Evolutionary conservation across 352 stramenopile species (phyloP), one percentile per base, ranked within the genome.

Genomic region (Thalassiosira mediterranea): DNA sequence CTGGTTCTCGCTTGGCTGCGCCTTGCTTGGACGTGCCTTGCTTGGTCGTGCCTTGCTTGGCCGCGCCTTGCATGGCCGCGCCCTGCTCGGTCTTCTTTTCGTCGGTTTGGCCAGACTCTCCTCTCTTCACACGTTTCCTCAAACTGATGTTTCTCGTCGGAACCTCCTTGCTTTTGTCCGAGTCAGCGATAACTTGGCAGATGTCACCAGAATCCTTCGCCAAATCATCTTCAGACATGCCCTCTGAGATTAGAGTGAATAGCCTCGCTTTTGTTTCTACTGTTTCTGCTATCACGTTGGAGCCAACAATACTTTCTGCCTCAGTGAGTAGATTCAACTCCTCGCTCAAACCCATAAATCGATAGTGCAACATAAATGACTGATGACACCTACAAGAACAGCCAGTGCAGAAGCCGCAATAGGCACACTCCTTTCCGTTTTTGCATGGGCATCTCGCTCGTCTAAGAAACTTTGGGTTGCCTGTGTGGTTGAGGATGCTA

Each of bases 301-400:
- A 40, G 15, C 68, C 74, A 67, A 83, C 76, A 29, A 74, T 59
- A 17, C 52, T 59, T 71, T 78, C 46, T 42, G 71, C 75, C 38
- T 73, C 26, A 5, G 70, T 15, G 11, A 89, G 53, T 38, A 89
- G 25, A 3, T 64, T 37, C 32, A 79, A 7, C 40, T 82, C 69
- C 40, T 81, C 54, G 66, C 83, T 61, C 1, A 81, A 31, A 44
- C 26, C 38, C 56, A 84, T 88, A 15, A 91, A 83, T 17, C 85
- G 75, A 65, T 75, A 82, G 44, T 84, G 67, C 32, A 91, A 46
- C 44, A 75, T 86, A 51, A 91, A 91, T 15, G 44, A 71, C 51
- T 77, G 72, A 52, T 91, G 85, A 42, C 85, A 89, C 8, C 58
- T 73, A 40, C 84, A 91, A 52, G 78, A 89, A 54, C 84, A 91